Base-by-base conservation (phyloP, 2,329 filamentous ascomycete genomes). In the Dendrostoma leiphaemia region DNA sequence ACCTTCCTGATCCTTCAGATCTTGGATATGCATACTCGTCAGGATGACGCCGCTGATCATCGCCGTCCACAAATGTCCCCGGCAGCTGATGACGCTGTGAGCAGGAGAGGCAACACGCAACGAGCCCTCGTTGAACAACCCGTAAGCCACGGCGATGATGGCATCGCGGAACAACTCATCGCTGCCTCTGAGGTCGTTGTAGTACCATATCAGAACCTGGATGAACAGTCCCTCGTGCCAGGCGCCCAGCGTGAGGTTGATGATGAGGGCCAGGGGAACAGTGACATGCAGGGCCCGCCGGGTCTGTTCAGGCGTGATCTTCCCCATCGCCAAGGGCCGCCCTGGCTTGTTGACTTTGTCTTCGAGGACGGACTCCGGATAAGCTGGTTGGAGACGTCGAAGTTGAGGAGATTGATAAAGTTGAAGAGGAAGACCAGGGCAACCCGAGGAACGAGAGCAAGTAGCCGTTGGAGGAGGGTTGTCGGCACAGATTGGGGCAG, bases 151-250 rank as follows among this genome's bases (percentile, higher is more conserved):
- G 0, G 61, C 54, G 47, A 65, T 65, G 9, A 65, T 59, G 0
- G 57, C 12, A 28, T 65, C 60, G 8, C 63, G 59, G 15, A 61
- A 29, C 1, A 60, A 29, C 37, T 63, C 62, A 46, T 66, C 63
- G 7, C 60, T 56, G 4, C 64, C 63, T 6, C 59, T 37, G 9
- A 66, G 57, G 34, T 66, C 63, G 49, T 66, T 66, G 41, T 66
- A 66, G 28, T 62, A 45, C 59, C 60, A 66, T 13, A 58, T 65
- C 3, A 63, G 41, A 12, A 63, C 26, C 10, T 54, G 31, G 9
- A 65, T 61, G 32, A 63, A 19, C 0, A 64, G n/a, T 0, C 61
- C 62, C 23, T 65, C 55, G n/a, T 31, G 41, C 60, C 58, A 62
- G 8, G 60, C 54, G 15, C 62, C 62, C 10, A 65, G 56, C 0